Percentiles rank a stretch among this genome's conserved stretches.
These are phyloP conservation scores for Priceomyces castillae DNA, from an alignment of 805 yeast genomes.

Conservation along the genomic window DNA sequence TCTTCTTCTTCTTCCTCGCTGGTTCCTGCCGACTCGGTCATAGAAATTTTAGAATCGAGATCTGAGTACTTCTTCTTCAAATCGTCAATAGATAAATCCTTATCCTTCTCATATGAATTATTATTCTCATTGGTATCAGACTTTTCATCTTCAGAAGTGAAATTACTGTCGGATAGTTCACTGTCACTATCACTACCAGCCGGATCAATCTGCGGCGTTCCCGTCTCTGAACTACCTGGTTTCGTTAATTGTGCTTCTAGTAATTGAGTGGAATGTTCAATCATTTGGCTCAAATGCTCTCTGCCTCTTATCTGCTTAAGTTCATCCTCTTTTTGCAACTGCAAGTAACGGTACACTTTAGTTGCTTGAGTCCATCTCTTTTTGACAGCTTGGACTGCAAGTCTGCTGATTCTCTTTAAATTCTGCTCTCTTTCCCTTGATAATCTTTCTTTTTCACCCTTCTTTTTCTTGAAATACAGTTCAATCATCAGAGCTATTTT, in stretches of 20 bases:
- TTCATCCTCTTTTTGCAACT: constrained; percentile 75
- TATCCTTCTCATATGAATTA: constrained; percentile 39
- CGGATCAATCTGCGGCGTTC: constrained; percentile 4
- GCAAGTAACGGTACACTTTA: constrained; percentile 70
- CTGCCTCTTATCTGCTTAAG: constrained; percentile 78
- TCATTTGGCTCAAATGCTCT: constrained; percentile 80
- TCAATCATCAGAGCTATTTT: constrained; percentile 82
- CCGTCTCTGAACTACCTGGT: constrained; percentile 17
- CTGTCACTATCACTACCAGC: constrained; percentile 12
- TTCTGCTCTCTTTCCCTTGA: constrained; percentile 72
- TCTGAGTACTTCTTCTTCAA: constrained; percentile 53
- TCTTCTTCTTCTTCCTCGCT: constrained; percentile 10
- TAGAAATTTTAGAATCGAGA: constrained; percentile 12
- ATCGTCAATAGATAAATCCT: constrained; percentile 52
- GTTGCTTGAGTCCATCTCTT: constrained; percentile 90
- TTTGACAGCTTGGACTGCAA: constrained; percentile 79
- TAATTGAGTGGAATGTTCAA: constrained; percentile 87
- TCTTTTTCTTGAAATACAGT: constrained; percentile 76
- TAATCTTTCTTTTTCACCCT: constrained; percentile 85
- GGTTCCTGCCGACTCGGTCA: constrained; percentile 18
- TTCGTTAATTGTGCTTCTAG: constrained; percentile 77
- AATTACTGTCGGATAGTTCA: constrained; percentile 19
- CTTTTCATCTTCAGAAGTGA: constrained; percentile 13
- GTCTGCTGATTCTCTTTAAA: constrained; percentile 67
- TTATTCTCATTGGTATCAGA: constrained; percentile 21